These are phyloP conservation scores for Schizophyllum amplum DNA, from an alignment of 1,284 basidiomycete genomes.

Conservation along the genomic window DNA sequence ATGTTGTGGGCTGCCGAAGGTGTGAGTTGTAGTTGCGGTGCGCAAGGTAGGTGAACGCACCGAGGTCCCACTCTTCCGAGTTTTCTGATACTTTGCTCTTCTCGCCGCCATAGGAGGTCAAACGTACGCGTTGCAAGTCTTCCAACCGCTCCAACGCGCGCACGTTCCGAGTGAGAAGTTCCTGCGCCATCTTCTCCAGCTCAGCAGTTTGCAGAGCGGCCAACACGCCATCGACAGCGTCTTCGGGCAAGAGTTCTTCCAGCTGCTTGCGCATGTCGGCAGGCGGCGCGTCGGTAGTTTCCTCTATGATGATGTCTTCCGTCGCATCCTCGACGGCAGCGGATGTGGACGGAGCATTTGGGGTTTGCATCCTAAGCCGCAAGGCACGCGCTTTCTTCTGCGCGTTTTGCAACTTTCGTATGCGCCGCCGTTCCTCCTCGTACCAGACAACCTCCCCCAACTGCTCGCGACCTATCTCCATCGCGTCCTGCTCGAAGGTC, in stretches of 20 bases:
- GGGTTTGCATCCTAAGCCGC: constrained; percentile 12
- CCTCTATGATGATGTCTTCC: constrained; percentile 6
- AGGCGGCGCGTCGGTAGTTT: background rate
- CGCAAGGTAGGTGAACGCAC: constrained; percentile 31
- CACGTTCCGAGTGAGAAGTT: constrained; percentile 56
- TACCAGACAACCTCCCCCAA: constrained; percentile 44
- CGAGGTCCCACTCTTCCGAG: constrained; percentile 73
- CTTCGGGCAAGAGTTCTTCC: constrained; percentile 7
- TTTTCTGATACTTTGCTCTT: constrained; percentile 43
- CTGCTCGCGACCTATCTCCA: constrained; percentile 50
- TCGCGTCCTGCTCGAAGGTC: constrained; percentile 62
- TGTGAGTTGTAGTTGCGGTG: constrained; percentile 9
- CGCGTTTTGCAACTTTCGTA: constrained; percentile 19
- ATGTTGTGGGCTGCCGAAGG: constrained; percentile 55
- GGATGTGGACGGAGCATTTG: constrained; percentile 2
- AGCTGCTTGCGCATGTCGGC: constrained; percentile 2
- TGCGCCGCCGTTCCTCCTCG: constrained; percentile 33
- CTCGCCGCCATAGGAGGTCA: constrained; percentile 37
- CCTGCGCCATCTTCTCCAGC: constrained; percentile 57
- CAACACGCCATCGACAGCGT: constrained; percentile 17
- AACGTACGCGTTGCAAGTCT: constrained; percentile 50
- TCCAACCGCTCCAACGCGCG: constrained; percentile 54
- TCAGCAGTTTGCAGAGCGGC: constrained; percentile 45
- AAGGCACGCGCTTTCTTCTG: constrained; percentile 13
- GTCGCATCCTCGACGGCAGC: background rate